Base-by-base conservation (phyloP, 2,329 filamentous ascomycete genomes). In the Hypoxylon sp. region DNA sequence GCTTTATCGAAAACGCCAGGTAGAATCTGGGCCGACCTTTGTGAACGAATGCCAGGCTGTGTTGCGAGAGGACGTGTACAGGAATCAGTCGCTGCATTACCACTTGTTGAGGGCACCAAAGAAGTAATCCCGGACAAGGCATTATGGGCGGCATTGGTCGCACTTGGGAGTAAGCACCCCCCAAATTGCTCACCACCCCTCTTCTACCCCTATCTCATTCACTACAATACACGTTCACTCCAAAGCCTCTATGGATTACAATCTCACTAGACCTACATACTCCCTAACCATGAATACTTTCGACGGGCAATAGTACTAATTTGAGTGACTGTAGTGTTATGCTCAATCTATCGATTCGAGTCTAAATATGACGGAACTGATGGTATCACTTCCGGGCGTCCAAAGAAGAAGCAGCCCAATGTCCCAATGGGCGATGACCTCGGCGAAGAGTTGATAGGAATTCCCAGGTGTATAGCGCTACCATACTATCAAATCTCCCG, bases 11-110 rank as follows among this genome's bases (percentile, higher is more conserved):
- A 69, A 52, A 79, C 76, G 0, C 77, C 78, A 0, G 78, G 79
- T 0, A 69, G 78, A n/a, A 73, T 81, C 11, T 82, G 79, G 79
- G 76, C 76, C 3, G 78, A 81, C 52, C 69, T 81, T 0, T 79
- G 76, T 47, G 77, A 80, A 60, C 69, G 78, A 2, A 81, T 81
- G 74, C 78, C 78, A 0, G 79, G 78, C 0, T 78, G 76, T 34
- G 72, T 78, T 1, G 72, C 76, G 1, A 67, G 78, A 37, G 78
- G 79, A 1, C 72, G 76, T n/a, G 77, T 79, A 0, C 67, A 78
- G 23, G 78, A 80, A 40, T 75, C 77, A 0, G 69, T 80, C 1
- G 76, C 75, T 2, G 71, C 76, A 0, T 59, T 82, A 0, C 75
- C 78, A 0, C 61, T 80, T 2, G 71, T 82, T 2, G 70, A 78